Base-by-base conservation (phyloP, 345 rosid genomes). In the Carallia brachiata region DNA sequence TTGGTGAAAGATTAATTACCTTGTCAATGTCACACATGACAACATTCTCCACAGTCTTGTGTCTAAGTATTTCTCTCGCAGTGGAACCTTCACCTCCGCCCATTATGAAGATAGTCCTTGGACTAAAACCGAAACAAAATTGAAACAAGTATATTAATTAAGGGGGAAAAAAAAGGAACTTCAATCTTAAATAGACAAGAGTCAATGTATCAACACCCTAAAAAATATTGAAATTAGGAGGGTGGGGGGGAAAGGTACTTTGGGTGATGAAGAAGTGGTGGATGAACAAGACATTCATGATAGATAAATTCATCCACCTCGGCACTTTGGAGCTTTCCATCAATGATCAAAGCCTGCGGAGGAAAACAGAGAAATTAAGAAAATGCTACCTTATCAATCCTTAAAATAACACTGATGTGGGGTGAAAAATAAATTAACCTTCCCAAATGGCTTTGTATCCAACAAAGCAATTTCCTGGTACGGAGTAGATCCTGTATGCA, bases 81-180 rank as follows among this genome's bases (percentile, higher is more conserved):
- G 92, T 84, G 59, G 92, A 88, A 15, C 90, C 92, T 77, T 88
- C 92, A 57, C 92, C 92, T 31, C 92, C 92, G 56, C 92, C 90
- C 92, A 86, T 88, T 1, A 88, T 82, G 66, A 88, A 88, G 28
- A 82, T 7, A 0, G 73, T 61, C 80, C 73, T 82, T 5, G 92
- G 84, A 67, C 92, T 88, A 67, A 47, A 65, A 28, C 5, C 50
- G 23, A 34, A 44, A 7, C 13, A 10, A 57, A 65, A 44, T 44
- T 12, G 50, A 44, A 44, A 12, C 50, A 44, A 44, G 50, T 44
- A 44, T 10, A 10, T 10, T 40, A 40, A 40, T 40, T 4, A 58
- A 50, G 12, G 28, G 36, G 5, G 7, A 7, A 54, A 54, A 27
- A 19, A 19, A 54, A 7, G 12, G 28, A 54, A 54, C 19, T 6